These are phyloP conservation scores for Leccinum fibrillosum DNA, from an alignment of 768 basidiomycete species.

Conservation along the genomic window DNA sequence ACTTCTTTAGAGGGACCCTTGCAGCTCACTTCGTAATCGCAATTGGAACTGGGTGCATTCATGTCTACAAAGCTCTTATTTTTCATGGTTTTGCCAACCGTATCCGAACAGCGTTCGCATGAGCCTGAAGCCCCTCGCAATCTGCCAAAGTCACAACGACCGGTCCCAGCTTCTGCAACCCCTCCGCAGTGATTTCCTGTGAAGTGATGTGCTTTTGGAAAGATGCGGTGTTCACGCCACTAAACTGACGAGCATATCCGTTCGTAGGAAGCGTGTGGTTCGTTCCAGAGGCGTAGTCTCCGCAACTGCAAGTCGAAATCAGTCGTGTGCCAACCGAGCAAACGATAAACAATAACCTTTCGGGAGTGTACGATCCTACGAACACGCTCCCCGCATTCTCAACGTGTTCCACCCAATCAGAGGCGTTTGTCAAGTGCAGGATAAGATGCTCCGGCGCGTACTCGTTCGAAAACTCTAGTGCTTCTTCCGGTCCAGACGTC, in stretches of 20 bases:
- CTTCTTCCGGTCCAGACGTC: constrained; percentile 63
- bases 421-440: constrained; percentile 76
- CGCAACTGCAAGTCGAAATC: constrained; percentile 58
- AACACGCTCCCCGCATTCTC: constrained; percentile 97
- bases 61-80: not conserved
- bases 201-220: constrained; percentile 99
- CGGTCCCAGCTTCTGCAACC: constrained; percentile 78
- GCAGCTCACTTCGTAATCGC: constrained; percentile 1
- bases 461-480: constrained; percentile 88
- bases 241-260: constrained; percentile 96
- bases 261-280: constrained; percentile 98
- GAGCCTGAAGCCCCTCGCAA: constrained; percentile 91
- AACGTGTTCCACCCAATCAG: constrained; percentile 58
- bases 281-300: constrained; percentile 98
- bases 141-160: constrained; percentile 87
- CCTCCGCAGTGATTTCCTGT: constrained; percentile 82
- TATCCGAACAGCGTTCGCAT: constrained; percentile 93
- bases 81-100: constrained; percentile 43
- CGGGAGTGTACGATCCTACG: constrained; percentile 91
- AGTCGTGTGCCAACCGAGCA: constrained; percentile 1
- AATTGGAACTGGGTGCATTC: not conserved
- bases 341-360: constrained; percentile 62
- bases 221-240: constrained; percentile 93
- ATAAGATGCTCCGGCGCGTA: constrained; percentile 99
- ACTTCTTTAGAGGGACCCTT: constrained; percentile 7